Base-by-base conservation (phyloP, 2,329 filamentous ascomycete species). In the Colletotrichum cuscutae region DNA sequence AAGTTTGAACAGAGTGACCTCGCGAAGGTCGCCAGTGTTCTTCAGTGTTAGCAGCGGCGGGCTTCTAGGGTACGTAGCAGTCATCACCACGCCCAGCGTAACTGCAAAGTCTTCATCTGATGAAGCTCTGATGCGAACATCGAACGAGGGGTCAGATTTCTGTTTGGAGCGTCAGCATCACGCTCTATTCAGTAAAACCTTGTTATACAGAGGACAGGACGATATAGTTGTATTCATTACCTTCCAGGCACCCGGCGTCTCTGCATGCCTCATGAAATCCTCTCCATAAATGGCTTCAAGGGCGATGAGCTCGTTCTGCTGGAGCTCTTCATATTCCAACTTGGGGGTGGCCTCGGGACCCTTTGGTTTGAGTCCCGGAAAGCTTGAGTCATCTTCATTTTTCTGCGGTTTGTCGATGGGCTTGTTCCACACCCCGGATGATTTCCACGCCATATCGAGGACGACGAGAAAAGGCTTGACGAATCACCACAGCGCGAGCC, bases 1-100 rank as follows among this genome's bases (percentile, higher is more conserved):
- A 19, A 97, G 88, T 78, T 92, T 93, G 79, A 91, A 92, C 71
- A 89, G 87, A 1, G 93, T 94, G 65, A 89, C 91, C 77, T 93
- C 92, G 56, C 91, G 91, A 68, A 98, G 85, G 57, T 89, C 87
- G 30, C 87, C 86, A 54, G 91, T 84, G 67, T 91, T 87, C 75
- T 93, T 92, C 57, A 97, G 80, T 5, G 88, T 90, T 15, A 98
- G 83, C 12, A 94, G 84, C 1, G 95, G 95, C 1, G 91, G 85
- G 1, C 95, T 93, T 79, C 94, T 97, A 4, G 96, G 97, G 80
- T 98, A 98, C 0, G 95, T 97, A 7, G 95, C 93, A 9, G 95
- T 97, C 76, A 98, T 86, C 68, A 94, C 92, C 65, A 97, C 94
- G 60, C 90, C 88, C n/a, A 98, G 84, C 2, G 90, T 91, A 52